A percentile compares a stretch with the other conserved stretches of the same genome.
These are phyloP conservation scores for Ascochyta fabae DNA, from an alignment of 2,329 filamentous ascomycete genomes.

Conservation along the genomic window DNA sequence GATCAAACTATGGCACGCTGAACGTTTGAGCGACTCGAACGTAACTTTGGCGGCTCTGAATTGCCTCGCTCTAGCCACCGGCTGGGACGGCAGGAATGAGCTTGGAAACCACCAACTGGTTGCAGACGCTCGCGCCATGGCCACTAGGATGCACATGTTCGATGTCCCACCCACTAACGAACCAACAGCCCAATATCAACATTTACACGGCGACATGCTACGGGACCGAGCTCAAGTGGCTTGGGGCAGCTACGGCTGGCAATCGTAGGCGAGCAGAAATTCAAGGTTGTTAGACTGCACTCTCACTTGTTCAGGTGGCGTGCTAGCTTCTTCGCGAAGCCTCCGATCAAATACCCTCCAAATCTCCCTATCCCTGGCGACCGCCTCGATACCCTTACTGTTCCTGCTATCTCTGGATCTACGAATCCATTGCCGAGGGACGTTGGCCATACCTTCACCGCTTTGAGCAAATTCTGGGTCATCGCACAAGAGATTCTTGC, in stretches of 20 bases:
- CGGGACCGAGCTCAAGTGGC: constrained; percentile 4
- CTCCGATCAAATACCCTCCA: constrained; percentile 1
- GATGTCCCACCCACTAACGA: not conserved
- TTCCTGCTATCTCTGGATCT: not conserved
- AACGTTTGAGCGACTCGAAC: constrained; percentile 10
- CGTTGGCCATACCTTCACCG: constrained; percentile 1
- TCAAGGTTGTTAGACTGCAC: not conserved
- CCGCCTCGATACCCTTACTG: not conserved
- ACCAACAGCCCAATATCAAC: not conserved
- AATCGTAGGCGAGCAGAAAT: constrained; percentile 4
- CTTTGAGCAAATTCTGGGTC: constrained; percentile 2
- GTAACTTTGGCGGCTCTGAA: constrained; percentile 12
- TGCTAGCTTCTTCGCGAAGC: constrained; percentile 9
- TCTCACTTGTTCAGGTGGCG: constrained; percentile 2
- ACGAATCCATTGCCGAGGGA: not conserved
- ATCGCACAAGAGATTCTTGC: constrained; percentile 9
- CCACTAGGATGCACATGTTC: constrained; percentile 9
- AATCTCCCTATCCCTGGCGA: constrained; percentile 4
- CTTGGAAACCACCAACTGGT: constrained; percentile 8
- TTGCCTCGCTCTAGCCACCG: constrained; percentile 8
- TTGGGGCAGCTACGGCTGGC: constrained; percentile 10
- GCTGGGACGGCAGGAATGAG: constrained; percentile 4
- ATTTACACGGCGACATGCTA: constrained; percentile 1
- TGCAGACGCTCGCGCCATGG: constrained; percentile 12
- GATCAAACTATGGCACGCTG: constrained; percentile 10